Conservation (phyloP, 2,329 filamentous ascomycete species). For the Fusarium caatingaense region DNA sequence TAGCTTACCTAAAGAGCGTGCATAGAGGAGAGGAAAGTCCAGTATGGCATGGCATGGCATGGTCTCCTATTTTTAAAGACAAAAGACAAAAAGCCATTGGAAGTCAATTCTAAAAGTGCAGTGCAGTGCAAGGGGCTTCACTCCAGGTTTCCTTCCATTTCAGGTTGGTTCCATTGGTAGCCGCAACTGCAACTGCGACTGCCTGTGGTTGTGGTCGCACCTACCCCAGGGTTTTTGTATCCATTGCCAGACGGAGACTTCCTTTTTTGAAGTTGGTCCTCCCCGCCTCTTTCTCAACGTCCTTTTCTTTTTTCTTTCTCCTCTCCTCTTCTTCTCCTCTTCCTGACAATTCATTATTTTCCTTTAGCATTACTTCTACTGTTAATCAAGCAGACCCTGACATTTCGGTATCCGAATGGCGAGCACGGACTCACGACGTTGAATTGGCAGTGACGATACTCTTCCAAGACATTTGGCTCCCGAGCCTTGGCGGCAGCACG, state of each 20-base stretch:
- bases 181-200: background rate
- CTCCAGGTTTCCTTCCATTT: slow-evolving; percentile 4
- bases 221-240: slow-evolving; percentile 27
- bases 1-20: slow-evolving; percentile 15
- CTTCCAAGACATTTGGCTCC: slow-evolving; percentile 34
- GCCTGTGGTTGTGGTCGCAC: background rate
- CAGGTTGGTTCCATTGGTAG: background rate
- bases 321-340: background rate
- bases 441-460: slow-evolving; percentile 12
- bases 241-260: slow-evolving; percentile 28
- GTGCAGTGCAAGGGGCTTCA: slow-evolving; percentile 10
- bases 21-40: slow-evolving; percentile 2
- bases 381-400: background rate
- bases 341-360: background rate
- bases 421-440: slow-evolving; percentile 27
- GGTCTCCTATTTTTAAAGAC: slow-evolving; percentile 29
- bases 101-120: background rate
- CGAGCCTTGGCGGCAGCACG: slow-evolving; percentile 43
- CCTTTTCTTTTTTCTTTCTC: background rate
- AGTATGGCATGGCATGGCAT: background rate
- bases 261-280: slow-evolving; percentile 31
- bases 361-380: background rate
- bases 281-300: slow-evolving; percentile 24
- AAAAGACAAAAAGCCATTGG: slow-evolving; percentile 6
- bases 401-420: background rate